Evolutionary conservation across 2,329 filamentous ascomycete genomes (phyloP).

Genomic region (Chlorencoelia australis): DNA sequence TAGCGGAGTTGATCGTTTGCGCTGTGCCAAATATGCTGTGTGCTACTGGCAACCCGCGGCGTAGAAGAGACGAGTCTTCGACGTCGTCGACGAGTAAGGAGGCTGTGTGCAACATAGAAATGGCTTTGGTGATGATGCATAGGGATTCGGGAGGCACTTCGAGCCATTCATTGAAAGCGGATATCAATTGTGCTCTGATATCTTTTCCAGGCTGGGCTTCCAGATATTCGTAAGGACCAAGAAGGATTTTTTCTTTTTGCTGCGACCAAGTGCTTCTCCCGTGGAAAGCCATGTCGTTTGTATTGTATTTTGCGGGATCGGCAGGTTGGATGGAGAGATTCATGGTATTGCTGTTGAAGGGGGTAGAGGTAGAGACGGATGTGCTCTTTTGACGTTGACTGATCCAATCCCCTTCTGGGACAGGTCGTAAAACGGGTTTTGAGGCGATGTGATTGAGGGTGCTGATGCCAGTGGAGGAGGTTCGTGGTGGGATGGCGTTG

Average conservation of each 20-base stretch:
- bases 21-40: slow-evolving; percentile 77
- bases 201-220: slow-evolving; percentile 74
- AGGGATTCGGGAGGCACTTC: slow-evolving; percentile 61
- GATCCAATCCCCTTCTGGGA: slow-evolving; percentile 54
- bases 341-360: slow-evolving; percentile 6
- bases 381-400: slow-evolving; percentile 29
- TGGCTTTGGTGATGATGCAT: slow-evolving; percentile 65
- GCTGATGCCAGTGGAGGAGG: slow-evolving; percentile 52
- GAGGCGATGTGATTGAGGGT: slow-evolving; percentile 17
- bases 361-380: slow-evolving; percentile 10
- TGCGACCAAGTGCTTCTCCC: slow-evolving; percentile 45
- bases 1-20: slow-evolving; percentile 84
- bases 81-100: slow-evolving; percentile 81
- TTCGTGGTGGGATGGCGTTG: slow-evolving; percentile 61
- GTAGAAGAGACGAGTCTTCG: slow-evolving; percentile 68
- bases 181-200: slow-evolving; percentile 69
- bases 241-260: slow-evolving; percentile 68
- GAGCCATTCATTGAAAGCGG: slow-evolving; percentile 72
- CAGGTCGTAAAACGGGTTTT: slow-evolving; percentile 37
- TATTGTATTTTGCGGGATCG: slow-evolving; percentile 20
- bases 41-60: slow-evolving; percentile 71
- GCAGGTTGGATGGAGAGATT: slow-evolving; percentile 20
- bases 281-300: slow-evolving; percentile 24
- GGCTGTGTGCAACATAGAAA: slow-evolving; percentile 79
- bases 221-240: slow-evolving; percentile 74